Base-by-base conservation (phyloP, 1,284 basidiomycete species). In the Cryptococcus maquisensis region DNA sequence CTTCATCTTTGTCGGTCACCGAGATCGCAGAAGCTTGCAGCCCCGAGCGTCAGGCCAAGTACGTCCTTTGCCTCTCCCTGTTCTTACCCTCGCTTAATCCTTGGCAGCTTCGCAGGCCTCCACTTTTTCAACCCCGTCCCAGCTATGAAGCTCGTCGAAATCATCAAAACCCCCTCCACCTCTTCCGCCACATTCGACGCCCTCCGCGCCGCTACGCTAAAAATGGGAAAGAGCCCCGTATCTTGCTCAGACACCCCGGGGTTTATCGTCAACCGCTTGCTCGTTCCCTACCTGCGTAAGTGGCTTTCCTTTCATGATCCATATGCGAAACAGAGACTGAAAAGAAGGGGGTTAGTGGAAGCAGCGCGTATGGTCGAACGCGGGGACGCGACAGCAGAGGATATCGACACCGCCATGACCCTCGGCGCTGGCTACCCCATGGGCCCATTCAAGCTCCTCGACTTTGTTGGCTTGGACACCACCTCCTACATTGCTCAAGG, bases 321-420 rank as follows among this genome's bases (percentile, higher is more conserved):
- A 23, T 4, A 8, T 16, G 20, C 13, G 18, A 20, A 21, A 8
- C 16, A 0, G 7, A 16, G 6, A 3, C 32, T n/a, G 20, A 20
- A 9, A 18, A 28, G 16, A 12, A 37, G 24, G 15, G 20, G 35
- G 24, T 8, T 36, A 77, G 78, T 82, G 57, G 82, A 83, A 67
- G 80, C 81, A 1, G 79, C 82, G 52, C 71, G 80, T 37, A 81
- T 83, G 76, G 74, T 81, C 20, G 81, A 83, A 67, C 76, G 82
- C 32, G 81, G 81, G 15, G 82, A 83, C 51, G 82, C 81, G 0
- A 78, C 80, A 9, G 69, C 79, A 13, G 76, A 81, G 68, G 82
- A 83, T 68, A 77, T 83, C 54, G 82, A 83, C 68, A 78, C 74
- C 12, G 82, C 81, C 37, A 83, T 83, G 82, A 81, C 82, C 71